These are phyloP conservation scores for Solanum aculeatissimum DNA, from an alignment of 305 asterid species.

Conservation along the genomic window DNA sequence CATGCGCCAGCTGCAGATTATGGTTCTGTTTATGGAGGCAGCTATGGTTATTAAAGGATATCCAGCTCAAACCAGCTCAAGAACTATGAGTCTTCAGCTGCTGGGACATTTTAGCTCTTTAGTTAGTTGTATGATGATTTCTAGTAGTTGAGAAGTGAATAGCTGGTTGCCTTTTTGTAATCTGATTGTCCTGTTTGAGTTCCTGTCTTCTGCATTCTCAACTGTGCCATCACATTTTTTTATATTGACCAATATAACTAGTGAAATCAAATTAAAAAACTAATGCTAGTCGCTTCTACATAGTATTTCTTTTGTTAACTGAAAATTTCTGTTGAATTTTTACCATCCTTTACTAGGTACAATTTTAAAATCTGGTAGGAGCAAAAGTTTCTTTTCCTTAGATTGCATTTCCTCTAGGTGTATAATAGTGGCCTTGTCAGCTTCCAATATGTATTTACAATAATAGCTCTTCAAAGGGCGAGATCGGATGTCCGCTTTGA, in stretches of 20 bases:
- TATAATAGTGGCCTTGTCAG: too few species aligned
- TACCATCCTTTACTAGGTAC: not conserved
- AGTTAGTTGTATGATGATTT: not conserved
- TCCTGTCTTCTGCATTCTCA: not conserved
- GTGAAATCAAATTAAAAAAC: not conserved
- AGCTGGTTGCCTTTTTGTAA: not conserved
- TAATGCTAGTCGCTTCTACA: not conserved
- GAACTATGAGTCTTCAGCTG: not conserved
- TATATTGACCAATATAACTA: not conserved
- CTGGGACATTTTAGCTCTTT: not conserved
- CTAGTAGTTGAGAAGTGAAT: not conserved
- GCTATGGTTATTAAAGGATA: slow-evolving; percentile 33
- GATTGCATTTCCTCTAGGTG: too few species aligned
- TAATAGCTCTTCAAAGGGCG: not conserved
- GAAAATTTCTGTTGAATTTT: not conserved
- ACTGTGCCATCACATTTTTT: not conserved
- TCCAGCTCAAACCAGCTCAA: not conserved
- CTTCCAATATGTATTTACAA: too few species aligned
- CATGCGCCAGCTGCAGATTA: slow-evolving; percentile 41
- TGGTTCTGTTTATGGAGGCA: slow-evolving; percentile 35
- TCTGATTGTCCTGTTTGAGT: not conserved
- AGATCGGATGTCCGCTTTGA: not conserved
- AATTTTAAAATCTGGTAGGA: not conserved
- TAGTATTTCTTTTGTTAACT: not conserved
- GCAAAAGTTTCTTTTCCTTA: not conserved